A percentile compares a stretch with the other conserved stretches of the same genome.
These are phyloP conservation scores for Penicillium decumbens DNA, from an alignment of 2,329 filamentous ascomycete genomes.

Conservation along the genomic window DNA sequence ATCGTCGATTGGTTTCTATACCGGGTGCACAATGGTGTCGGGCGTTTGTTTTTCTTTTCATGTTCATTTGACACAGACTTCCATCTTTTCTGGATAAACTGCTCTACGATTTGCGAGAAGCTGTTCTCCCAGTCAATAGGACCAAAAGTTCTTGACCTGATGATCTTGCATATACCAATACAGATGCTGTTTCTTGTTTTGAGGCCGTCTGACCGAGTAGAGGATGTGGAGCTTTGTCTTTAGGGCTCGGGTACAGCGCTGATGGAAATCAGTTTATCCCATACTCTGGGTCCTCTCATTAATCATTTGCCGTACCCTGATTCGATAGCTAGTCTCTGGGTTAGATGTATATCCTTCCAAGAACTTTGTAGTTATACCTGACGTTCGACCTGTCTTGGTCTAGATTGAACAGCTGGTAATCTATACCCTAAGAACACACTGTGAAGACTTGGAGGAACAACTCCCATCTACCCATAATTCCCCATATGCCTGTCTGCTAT, in stretches of 20 bases:
- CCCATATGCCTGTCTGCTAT: no score
- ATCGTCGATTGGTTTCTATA: constrained; percentile 26
- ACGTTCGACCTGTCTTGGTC: no score
- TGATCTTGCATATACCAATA: constrained; percentile 27
- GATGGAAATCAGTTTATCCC: no score
- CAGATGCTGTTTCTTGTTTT: constrained; percentile 15
- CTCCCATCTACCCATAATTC: no score
- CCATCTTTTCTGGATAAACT: constrained; percentile 15
- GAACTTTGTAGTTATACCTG: no score
- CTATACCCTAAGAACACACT: no score
- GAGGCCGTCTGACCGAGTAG: not conserved
- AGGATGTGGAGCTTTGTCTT: not conserved
- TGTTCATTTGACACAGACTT: constrained; percentile 17
- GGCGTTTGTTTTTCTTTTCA: constrained; percentile 17
- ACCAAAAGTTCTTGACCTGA: constrained; percentile 28
- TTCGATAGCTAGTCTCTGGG: no score
- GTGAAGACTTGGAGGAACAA: no score
- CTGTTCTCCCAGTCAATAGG: constrained; percentile 20
- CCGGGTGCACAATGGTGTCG: constrained; percentile 32
- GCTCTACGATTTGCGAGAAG: constrained; percentile 19
- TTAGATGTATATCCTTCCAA: no score
- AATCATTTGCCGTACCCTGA: no score
- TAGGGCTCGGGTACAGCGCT: not conserved
- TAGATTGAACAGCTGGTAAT: no score
- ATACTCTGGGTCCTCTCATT: no score